Evolutionary conservation across 306 rosid species (phyloP).

Genomic region (Alnus rubra): DNA sequence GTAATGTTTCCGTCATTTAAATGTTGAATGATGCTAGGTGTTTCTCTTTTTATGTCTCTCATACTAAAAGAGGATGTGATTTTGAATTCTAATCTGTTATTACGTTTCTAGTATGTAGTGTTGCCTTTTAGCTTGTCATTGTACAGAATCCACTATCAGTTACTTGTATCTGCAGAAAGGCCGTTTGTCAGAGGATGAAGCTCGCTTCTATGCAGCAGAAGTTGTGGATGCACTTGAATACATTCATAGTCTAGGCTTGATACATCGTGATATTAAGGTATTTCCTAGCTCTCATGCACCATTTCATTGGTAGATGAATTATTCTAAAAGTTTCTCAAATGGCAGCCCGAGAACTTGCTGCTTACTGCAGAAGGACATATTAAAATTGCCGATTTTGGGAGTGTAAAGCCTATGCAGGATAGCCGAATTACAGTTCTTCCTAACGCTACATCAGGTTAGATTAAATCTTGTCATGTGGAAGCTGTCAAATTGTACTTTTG

Average conservation of each 20-base stretch:
- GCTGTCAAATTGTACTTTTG: constrained; percentile 18
- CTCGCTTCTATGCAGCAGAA: constrained; percentile 95
- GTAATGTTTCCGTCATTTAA: not conserved
- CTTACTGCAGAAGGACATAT: constrained; percentile 89
- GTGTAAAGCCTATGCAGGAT: constrained; percentile 97
- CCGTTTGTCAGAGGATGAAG: constrained; percentile 81
- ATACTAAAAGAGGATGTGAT: not conserved
- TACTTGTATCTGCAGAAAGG: constrained; percentile 68
- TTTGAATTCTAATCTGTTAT: constrained; percentile 9
- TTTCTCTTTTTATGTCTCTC: not conserved
- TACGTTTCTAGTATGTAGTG: not conserved
- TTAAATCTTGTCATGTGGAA: constrained; percentile 19
- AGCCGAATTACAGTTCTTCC: constrained; percentile 95
- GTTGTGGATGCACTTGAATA: constrained; percentile 96
- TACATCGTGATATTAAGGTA: constrained; percentile 99
- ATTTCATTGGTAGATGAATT: constrained; percentile 23
- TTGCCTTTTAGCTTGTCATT: constrained; percentile 18
- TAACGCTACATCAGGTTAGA: constrained; percentile 93
- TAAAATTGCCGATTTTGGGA: constrained; percentile 98
- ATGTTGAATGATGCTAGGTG: not conserved
- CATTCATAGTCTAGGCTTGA: constrained; percentile 91
- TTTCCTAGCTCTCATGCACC: constrained; percentile 28
- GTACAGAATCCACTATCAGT: constrained; percentile 23
- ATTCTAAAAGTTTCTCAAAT: constrained; percentile 34
- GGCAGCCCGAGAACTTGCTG: constrained; percentile 97